Evolutionary conservation across 441 rosid genomes (phyloP).

Genomic region (Corymbia calophylla): DNA sequence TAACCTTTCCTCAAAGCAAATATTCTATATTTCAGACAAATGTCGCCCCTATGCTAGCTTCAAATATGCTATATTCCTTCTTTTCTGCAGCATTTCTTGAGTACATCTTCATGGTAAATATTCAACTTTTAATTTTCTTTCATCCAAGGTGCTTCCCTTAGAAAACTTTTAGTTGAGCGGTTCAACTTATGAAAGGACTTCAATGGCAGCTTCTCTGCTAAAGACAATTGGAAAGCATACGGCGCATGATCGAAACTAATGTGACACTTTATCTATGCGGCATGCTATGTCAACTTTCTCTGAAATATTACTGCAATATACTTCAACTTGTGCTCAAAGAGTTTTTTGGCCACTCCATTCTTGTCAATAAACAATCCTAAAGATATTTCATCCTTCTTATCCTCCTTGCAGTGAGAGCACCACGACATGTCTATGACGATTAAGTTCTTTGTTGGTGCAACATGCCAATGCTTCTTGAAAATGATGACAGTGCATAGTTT

Average conservation of each 20-base stretch:
- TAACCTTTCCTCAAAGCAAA: neutral
- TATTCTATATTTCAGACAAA: neutral
- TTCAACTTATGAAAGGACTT: neutral
- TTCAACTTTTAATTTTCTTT: neutral
- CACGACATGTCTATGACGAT: neutral
- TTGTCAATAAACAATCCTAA: neutral
- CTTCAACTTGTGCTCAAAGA: neutral
- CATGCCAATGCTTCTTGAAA: neutral
- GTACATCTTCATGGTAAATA: neutral
- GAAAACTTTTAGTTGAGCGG: neutral
- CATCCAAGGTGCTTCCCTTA: neutral
- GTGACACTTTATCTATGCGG: neutral
- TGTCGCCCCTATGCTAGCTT: neutral
- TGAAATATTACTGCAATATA: neutral
- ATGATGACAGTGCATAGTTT: neutral
- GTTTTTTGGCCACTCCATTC: neutral
- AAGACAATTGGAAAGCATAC: neutral
- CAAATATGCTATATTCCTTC: neutral
- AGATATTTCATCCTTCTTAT: neutral
- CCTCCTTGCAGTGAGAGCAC: neutral
- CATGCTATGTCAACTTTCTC: neutral
- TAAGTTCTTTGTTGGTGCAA: neutral
- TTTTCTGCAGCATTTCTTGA: neutral
- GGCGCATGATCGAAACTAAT: neutral
- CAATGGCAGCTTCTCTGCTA: neutral